Evolutionary conservation across 148 eudicot genomes (phyloP), one percentile per base, ranked within the genome.

Genomic region (Rhododendron vialii): DNA sequence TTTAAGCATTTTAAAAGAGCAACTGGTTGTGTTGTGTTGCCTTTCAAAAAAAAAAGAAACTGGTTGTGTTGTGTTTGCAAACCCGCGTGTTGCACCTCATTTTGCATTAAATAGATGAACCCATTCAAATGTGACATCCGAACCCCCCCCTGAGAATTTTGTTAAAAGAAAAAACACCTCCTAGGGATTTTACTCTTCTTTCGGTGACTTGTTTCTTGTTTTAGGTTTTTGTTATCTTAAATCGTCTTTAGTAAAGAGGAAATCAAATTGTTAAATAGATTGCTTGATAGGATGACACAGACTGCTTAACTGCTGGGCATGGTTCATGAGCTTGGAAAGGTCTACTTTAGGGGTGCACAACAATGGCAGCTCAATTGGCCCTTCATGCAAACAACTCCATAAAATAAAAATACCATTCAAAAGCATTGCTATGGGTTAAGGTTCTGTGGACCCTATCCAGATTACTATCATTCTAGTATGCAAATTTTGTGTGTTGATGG

Each of bases 371-470:
- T 85, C 80, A 71, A 38, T 28, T 51, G 74, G 78, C 22, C 50
- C 67, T 30, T 71, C 30, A 71, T 12, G 73, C 24, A 67, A 80
- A n/a, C 53, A 65, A 33, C 17, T 78, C 12, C 30, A 30, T 10
- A 74, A 75, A 76, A 20, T 3, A 82, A 36, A 36, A 36, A 36
- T 36, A 36, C 74, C 55, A 11, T 12, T 69, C 17, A 22, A 55
- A 43, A 47, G 84, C n/a, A 79, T 69, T 86, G 22, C 80, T 80
- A 22, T 81, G 80, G n/a, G 81, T 83, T 82, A 87, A 88, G 88
- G 85, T 90, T 87, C 86, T 67, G 65, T 85, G 83, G 80, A 90
- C 84, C 73, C n/a, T 83, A 51, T 35, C 35, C 36, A 79, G 84
- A 53, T 3, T 76, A 3, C 5, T 82, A 30, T 15, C 76, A 85